These are phyloP conservation scores for Thraustochytrium striatum DNA, from an alignment of 352 stramenopile genomes.

Conservation along the genomic window DNA sequence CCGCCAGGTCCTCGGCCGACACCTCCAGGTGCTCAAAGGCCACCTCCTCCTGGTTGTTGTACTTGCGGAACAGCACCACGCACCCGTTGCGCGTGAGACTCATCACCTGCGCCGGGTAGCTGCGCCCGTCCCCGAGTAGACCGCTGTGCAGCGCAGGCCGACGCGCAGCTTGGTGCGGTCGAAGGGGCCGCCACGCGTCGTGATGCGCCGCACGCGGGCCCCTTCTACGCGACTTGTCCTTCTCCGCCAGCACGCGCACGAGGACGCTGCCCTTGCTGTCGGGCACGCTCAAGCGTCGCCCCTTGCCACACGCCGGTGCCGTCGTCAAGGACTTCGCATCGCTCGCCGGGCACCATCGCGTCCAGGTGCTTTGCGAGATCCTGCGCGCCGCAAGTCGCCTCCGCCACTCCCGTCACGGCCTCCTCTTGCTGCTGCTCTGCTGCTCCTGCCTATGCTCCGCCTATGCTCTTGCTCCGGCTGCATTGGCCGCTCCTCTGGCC, in stretches of 20 bases:
- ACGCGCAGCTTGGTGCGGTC: constrained; percentile 2
- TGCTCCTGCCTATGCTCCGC: too few species aligned
- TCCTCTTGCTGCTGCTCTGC: too few species aligned
- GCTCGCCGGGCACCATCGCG: neutral
- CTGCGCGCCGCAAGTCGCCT: too few species aligned
- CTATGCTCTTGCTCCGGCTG: too few species aligned
- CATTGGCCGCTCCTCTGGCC: neutral
- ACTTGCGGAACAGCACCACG: constrained; percentile 21
- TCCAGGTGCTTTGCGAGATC: neutral
- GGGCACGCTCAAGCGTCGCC: neutral
- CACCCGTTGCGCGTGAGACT: constrained; percentile 17
- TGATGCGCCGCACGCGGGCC: neutral
- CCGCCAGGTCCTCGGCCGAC: neutral
- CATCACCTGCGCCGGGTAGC: constrained; percentile 1
- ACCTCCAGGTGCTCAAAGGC: constrained; percentile 2
- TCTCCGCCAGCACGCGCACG: neutral
- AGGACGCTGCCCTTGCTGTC: neutral
- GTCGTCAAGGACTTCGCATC: constrained; percentile 19
- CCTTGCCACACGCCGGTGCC: constrained; percentile 15
- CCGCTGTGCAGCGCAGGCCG: constrained; percentile 10
- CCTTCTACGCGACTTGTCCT: neutral
- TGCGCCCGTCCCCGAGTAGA: constrained; percentile 5
- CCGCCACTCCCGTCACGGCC: too few species aligned
- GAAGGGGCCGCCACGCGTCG: neutral
- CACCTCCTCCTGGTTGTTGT: constrained; percentile 46